A percentile compares a stretch with the other conserved stretches of the same genome.
These are phyloP conservation scores for Teratosphaeria viscida DNA, from an alignment of 2,329 filamentous ascomycete species.

Conservation along the genomic window DNA sequence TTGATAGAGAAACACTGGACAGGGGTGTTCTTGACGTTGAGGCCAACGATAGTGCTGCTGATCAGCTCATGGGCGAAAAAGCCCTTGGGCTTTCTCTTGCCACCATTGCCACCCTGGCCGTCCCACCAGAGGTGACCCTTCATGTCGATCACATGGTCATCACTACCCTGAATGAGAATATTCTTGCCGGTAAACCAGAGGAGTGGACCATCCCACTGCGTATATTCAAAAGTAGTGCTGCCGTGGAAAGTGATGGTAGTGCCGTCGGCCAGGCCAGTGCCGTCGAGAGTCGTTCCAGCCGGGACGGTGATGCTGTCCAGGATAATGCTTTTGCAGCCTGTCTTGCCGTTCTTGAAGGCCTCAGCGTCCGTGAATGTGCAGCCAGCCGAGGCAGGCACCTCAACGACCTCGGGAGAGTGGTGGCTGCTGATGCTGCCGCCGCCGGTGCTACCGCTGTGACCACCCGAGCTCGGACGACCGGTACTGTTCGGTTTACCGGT, in stretches of 20 bases:
- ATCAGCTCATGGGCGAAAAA: conserved; percentile 46
- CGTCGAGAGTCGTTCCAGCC: conserved; percentile 27
- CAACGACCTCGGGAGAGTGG: not conserved
- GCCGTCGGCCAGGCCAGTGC: conserved; percentile 24
- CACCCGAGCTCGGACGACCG: not conserved
- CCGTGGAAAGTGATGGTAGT: conserved; percentile 46
- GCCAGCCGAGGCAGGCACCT: conserved; percentile 8
- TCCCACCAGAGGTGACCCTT: conserved; percentile 53
- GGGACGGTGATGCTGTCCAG: conserved; percentile 28
- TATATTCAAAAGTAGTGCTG: conserved; percentile 56
- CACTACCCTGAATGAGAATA: conserved; percentile 44
- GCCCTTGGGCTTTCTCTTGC: conserved; percentile 55
- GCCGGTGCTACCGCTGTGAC: not conserved
- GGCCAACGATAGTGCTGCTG: conserved; percentile 38
- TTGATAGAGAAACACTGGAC: conserved; percentile 44
- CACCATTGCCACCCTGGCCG: conserved; percentile 47
- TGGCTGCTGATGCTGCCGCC: not conserved
- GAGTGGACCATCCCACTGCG: conserved; percentile 55
- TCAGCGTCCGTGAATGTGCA: conserved; percentile 23
- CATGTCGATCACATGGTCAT: conserved; percentile 47
- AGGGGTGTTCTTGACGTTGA: conserved; percentile 47
- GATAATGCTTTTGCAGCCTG: conserved; percentile 30
- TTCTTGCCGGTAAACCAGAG: conserved; percentile 49
- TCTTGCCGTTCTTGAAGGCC: conserved; percentile 19
- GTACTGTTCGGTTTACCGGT: not conserved